Base-by-base conservation (phyloP, 2,329 filamentous ascomycete species). In the Sporothrix curviconia region DNA sequence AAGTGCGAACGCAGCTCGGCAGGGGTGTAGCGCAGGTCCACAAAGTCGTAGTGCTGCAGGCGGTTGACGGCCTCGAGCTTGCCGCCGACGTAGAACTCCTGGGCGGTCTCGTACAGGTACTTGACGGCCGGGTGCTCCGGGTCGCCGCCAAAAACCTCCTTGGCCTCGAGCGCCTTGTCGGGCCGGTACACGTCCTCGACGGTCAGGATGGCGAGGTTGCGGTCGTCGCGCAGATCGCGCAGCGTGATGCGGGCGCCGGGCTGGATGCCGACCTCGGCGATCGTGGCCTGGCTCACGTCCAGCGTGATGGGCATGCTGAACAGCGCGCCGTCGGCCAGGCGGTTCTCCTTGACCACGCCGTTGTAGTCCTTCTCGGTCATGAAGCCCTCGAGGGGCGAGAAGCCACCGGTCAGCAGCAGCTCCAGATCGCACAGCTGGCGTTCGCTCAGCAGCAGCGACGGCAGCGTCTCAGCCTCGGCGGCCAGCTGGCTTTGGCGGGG, bases 41-140 rank as follows among this genome's bases (percentile, higher is more conserved):
- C 90, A 78, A 97, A 97, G 78, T 99, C 94, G 79, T 99, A 99
- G 81, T 99, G 94, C 78, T 95, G 91, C 61, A 96, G 82, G 66
- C 90, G 88, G 82, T 92, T 92, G 71, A 99, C 86, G 61, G 94
- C 94, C 71, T 97, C 90, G 63, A 99, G 78, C 83, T 95, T 96
- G 71, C 94, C 94, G 70, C 94, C 94, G 62, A 99, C 83, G 74
- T 97, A 97, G 74, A 86, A 95, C 60, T 96, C 91, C 67, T 89
- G 79, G 61, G 88, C 86, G 37, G 84, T 86, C 68, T 85, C 81
- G 78, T 87, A 86, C 62, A 99, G 85, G 78, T 95, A 94, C 76
- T 88, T 90, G 73, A 97, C 83, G 61, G 94, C 94, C 42, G 94
- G 94, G 77, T 96, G 92, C 66, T 89, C 86, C 68, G 94, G 90